Percentiles rank a stretch among this genome's conserved stretches.
Evolutionary conservation across 768 basidiomycete species (phyloP).

Genomic region (Naganishia antarctica): DNA sequence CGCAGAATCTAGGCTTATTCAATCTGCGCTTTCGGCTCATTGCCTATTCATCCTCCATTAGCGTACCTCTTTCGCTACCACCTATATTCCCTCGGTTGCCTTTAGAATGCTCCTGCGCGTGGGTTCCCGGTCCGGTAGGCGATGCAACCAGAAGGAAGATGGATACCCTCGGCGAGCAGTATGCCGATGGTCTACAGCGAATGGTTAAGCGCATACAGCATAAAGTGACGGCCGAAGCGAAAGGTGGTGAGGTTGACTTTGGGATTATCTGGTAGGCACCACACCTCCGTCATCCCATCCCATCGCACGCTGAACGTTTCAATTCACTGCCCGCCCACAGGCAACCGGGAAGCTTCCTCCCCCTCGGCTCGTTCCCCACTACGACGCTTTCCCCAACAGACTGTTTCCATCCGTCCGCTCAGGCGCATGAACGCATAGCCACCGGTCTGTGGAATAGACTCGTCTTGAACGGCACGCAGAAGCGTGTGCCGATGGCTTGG

Average conservation of each 20-base stretch:
- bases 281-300: neutral
- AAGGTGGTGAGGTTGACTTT: conserved; percentile 31
- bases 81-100: conserved; percentile 39
- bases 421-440: conserved; percentile 39
- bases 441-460: conserved; percentile 46
- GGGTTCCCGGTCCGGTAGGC: conserved; percentile 40
- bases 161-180: conserved; percentile 41
- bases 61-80: conserved; percentile 32
- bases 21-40: no score
- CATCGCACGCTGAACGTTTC: neutral
- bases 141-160: conserved; percentile 41
- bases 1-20: no score
- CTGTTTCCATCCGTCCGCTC: conserved; percentile 44
- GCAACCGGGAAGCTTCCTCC: conserved; percentile 39
- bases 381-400: conserved; percentile 39
- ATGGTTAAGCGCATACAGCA: conserved; percentile 18
- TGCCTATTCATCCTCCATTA: neutral
- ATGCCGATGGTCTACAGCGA: conserved; percentile 35
- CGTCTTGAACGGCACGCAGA: conserved; percentile 33
- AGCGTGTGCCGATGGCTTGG: conserved; percentile 37
- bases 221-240: conserved; percentile 34
- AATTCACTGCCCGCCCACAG: neutral
- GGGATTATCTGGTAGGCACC: conserved; percentile 33
- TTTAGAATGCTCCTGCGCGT: conserved; percentile 42
- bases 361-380: conserved; percentile 39